Conservation (phyloP, 495 filamentous ascomycete species). For the Hapsidospora chrysogenum region DNA sequence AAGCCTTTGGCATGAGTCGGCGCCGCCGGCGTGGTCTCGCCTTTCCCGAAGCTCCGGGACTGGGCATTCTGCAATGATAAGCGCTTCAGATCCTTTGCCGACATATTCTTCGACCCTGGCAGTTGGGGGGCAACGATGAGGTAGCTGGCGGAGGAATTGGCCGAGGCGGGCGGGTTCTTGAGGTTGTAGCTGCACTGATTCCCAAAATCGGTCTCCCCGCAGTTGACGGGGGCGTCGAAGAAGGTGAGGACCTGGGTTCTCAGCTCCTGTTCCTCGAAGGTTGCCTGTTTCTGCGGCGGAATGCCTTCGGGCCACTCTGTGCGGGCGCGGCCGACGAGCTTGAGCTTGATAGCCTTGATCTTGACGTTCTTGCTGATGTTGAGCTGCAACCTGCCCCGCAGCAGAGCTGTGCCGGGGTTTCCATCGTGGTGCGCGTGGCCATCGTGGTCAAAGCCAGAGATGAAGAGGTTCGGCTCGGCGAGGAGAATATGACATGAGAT, state of each 20-base stretch:
- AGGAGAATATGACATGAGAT: conserved; percentile 56
- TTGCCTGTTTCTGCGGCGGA: conserved; percentile 71
- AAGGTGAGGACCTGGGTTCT: conserved; percentile 67
- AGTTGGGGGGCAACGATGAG: conserved; percentile 7
- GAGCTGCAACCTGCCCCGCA: conserved; percentile 71
- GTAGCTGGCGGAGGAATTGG: conserved; percentile 16
- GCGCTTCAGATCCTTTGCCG: conserved; percentile 33
- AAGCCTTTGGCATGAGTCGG: conserved; percentile 75
- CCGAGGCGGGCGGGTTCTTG: conserved; percentile 26
- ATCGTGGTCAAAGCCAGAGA: conserved; percentile 81
- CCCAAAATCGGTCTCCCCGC: conserved; percentile 44
- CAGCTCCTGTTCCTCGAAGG: conserved; percentile 63
- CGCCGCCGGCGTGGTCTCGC: conserved; percentile 42
- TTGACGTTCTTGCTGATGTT: conserved; percentile 80
- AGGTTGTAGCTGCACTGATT: conserved; percentile 32
- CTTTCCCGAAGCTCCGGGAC: conserved; percentile 76
- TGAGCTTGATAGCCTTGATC: conserved; percentile 82
- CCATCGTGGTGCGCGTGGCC: conserved; percentile 41
- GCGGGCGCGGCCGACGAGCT: conserved; percentile 67
- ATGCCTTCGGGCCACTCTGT: conserved; percentile 99
- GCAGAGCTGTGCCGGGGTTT: conserved; percentile 50
- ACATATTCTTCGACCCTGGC: conserved; percentile 15
- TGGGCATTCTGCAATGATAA: conserved; percentile 67
- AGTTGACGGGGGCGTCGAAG: conserved; percentile 53
- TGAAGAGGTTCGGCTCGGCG: conserved; percentile 78